A percentile compares a stretch with the other conserved stretches of the same genome.
phyloP scores from a whole-genome alignment of 768 basidiomycete species.

The Cystoderma amianthinum region DNA sequence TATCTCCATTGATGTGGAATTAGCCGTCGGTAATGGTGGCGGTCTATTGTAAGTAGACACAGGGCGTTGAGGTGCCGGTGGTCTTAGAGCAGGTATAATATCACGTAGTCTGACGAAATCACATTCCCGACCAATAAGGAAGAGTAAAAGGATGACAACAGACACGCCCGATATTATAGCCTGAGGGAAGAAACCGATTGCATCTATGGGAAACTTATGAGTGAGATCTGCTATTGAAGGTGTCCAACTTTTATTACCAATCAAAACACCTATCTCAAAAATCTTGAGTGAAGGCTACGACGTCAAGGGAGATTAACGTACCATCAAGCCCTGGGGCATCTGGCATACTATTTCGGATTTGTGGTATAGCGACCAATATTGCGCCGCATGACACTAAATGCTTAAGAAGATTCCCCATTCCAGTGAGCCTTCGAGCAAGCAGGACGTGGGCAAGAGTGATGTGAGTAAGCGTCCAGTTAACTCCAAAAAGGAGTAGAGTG shows the following conservation, averaged over 20 bases:
- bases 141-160: constrained; percentile 31
- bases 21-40: constrained; percentile 18
- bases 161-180: constrained; percentile 40
- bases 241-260: constrained; percentile 23
- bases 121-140: constrained; percentile 34
- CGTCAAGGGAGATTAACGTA: constrained; percentile 8
- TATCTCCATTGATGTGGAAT: constrained; percentile 23
- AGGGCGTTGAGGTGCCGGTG: no score
- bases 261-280: constrained; percentile 30
- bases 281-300: not conserved
- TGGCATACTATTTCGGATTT: constrained; percentile 48
- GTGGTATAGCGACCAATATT: constrained; percentile 39
- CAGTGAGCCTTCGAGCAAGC: constrained; percentile 28
- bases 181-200: constrained; percentile 54
- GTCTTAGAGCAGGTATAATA: no score
- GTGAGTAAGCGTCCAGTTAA: constrained; percentile 52
- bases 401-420: constrained; percentile 22
- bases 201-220: constrained; percentile 22
- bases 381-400: constrained; percentile 31
- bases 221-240: not conserved
- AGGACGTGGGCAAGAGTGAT: constrained; percentile 38
- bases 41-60: no score
- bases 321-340: constrained; percentile 47
- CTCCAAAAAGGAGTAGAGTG: constrained; percentile 35
- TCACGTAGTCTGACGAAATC: constrained; percentile 12